A percentile compares a stretch with the other conserved stretches of the same genome.
Evolutionary conservation across 805 yeast species (phyloP).

Genomic region (Candida odintsovae): DNA sequence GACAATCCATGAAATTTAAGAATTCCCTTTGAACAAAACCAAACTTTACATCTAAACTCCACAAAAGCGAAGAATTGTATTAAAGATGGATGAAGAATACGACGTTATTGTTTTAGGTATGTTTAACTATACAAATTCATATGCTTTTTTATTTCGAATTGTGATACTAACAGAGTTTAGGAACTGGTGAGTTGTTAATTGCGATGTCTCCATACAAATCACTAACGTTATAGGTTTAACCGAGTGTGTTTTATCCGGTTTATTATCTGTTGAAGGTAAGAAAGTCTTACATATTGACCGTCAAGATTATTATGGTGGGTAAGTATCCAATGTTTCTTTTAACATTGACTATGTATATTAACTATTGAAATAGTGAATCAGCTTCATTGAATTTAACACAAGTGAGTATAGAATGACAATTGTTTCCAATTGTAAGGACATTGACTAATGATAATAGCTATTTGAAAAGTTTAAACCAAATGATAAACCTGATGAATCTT

Average conservation of each 20-base stretch:
- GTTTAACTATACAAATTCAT: constrained; percentile 9
- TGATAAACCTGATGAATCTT: constrained; percentile 56
- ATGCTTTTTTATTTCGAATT: background rate
- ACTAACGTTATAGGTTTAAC: too few species aligned
- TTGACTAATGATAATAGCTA: constrained; percentile 33
- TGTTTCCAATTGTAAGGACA: too few species aligned
- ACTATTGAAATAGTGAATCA: constrained; percentile 60
- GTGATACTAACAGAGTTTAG: constrained; percentile 10
- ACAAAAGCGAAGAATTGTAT: background rate
- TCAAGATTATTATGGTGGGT: constrained; percentile 90
- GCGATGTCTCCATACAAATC: background rate
- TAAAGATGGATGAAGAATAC: constrained; percentile 87
- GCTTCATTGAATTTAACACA: constrained; percentile 75
- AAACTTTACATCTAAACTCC: too few species aligned
- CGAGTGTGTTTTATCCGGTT: constrained; percentile 91
- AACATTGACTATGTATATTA: too few species aligned
- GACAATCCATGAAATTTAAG: too few species aligned
- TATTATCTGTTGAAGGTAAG: constrained; percentile 95
- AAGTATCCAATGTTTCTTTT: constrained; percentile 21
- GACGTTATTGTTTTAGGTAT: constrained; percentile 92
- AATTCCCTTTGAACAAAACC: too few species aligned
- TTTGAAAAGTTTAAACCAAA: constrained; percentile 82
- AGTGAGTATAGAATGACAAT: constrained; percentile 16
- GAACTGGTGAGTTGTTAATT: constrained; percentile 24
- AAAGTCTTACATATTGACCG: constrained; percentile 94